These are phyloP conservation scores for Yarrowia sp. DNA, from an alignment of 805 yeast genomes.

Conservation along the genomic window DNA sequence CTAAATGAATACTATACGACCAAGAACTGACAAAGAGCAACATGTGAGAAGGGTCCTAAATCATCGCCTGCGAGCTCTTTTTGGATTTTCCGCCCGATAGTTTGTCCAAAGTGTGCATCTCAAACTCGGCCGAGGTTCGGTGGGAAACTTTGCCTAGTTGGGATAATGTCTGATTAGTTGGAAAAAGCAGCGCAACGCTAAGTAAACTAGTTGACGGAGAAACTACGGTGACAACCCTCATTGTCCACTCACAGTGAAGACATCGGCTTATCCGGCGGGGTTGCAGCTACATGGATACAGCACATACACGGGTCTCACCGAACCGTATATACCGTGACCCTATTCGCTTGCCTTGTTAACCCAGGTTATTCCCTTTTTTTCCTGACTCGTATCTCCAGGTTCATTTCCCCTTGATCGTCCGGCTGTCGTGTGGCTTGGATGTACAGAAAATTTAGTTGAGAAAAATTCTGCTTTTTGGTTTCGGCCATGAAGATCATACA, in stretches of 20 bases:
- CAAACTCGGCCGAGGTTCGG: constrained; percentile 3
- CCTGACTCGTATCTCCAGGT: constrained; percentile 32
- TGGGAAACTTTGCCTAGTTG: constrained; percentile 1
- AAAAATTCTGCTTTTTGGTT: background rate
- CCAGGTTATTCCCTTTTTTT: background rate
- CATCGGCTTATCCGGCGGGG: constrained; percentile 9
- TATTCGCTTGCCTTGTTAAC: no score
- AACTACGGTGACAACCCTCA: no score
- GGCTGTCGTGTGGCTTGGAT: constrained; percentile 29
- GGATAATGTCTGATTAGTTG: background rate
- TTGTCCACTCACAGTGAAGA: background rate
- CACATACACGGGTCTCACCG: background rate
- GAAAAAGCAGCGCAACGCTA: background rate
- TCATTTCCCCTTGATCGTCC: constrained; percentile 33
- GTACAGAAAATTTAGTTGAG: background rate
- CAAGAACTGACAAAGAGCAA: background rate
- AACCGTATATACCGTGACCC: background rate
- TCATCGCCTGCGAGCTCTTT: background rate
- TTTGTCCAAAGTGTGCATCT: background rate
- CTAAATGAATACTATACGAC: no score
- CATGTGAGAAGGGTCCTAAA: background rate
- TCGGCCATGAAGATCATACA: background rate
- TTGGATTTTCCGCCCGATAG: constrained; percentile 7
- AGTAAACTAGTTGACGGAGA: background rate
- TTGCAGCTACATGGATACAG: background rate